Evolutionary conservation across 129 eudicot species (phyloP).

Genomic region (Lactuca sativa): DNA sequence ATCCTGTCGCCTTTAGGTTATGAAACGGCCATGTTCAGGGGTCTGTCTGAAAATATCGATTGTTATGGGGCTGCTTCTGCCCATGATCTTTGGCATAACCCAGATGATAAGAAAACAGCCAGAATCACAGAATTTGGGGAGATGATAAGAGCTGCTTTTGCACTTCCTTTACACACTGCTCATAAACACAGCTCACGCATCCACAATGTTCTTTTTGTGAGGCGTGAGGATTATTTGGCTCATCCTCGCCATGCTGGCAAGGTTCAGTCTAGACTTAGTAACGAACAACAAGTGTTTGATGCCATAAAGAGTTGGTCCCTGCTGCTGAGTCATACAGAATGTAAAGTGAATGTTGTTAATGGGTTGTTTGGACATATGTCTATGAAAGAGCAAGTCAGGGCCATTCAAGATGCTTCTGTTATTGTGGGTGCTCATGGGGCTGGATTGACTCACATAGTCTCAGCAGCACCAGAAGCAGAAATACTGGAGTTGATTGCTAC

Average conservation of each 20-base stretch:
- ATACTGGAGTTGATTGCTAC: constrained; percentile 74
- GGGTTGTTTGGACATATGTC: constrained; percentile 92
- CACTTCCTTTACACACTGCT: constrained; percentile 57
- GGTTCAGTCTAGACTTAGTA: constrained; percentile 84
- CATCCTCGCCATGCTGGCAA: constrained; percentile 97
- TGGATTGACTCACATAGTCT: constrained; percentile 88
- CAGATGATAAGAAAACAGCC: constrained; percentile 72
- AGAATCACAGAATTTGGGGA: constrained; percentile 91
- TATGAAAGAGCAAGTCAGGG: constrained; percentile 92
- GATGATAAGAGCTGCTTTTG: constrained; percentile 86
- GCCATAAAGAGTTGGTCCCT: constrained; percentile 65
- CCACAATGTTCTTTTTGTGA: constrained; percentile 66
- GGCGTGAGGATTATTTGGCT: constrained; percentile 95
- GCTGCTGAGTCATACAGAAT: constrained; percentile 29
- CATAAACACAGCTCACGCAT: constrained; percentile 31
- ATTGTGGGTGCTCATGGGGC: constrained; percentile 98
- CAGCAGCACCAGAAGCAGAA: constrained; percentile 65
- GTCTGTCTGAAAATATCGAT: constrained; percentile 59
- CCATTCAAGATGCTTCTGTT: constrained; percentile 87
- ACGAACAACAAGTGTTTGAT: constrained; percentile 76
- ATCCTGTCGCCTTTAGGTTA: constrained; percentile 85
- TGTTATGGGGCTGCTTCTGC: constrained; percentile 81
- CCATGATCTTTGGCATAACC: constrained; percentile 70
- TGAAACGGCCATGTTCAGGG: constrained; percentile 84
- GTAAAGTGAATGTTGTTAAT: constrained; percentile 64